Base-by-base conservation (phyloP, 225 moss, liverwort and hornwort species). In the Thuidium tamariscinum region DNA sequence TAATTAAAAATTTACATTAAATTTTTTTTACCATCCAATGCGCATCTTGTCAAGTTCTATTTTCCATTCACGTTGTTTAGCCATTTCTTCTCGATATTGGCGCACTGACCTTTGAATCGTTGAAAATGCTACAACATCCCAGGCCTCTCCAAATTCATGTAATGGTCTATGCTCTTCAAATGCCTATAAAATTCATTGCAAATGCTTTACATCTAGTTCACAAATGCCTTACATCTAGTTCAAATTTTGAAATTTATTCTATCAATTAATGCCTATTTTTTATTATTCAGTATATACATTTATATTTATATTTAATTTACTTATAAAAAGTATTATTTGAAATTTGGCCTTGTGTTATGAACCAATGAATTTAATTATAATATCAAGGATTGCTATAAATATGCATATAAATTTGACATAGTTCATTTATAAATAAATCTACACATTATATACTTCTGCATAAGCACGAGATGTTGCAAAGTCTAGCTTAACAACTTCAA, bases 321-420 rank as follows among this genome's bases (percentile, higher is more conserved):
- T n/a, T 34, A n/a, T 13, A 13, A 7, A 34, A 22, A 14, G 13
- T 7, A 32, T 4, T 0, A 5, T 0, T 13, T 51, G 12, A 34
- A 22, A 13, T n/a, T 51, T 22, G 5, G 11, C 3, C 8, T 5
- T 74, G 13, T 21, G 20, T 2, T 3, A 13, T 13, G 1, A 51
- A 51, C 0, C 3, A 44, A 44, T 16, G 5, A 46, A 46, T 0
- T 29, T 17, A 2, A 44, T 46, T 44, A 44, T 1, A 9, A 17
- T 46, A 46, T 18, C 10, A 29, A 72, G 46, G 15, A 44, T 72
- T 72, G 3, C 3, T 74, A 49, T 13, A n/a, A 21, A 34, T n/a
- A 21, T 34, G 5, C 2, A 13, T 52, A 5, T 34, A 3, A 22
- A 22, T 13, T 22, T 52, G 8, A 22, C 4, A 3, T 74, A 8